These are phyloP conservation scores for Euphorbia peplus DNA, from an alignment of 345 rosid species.

Conservation along the genomic window DNA sequence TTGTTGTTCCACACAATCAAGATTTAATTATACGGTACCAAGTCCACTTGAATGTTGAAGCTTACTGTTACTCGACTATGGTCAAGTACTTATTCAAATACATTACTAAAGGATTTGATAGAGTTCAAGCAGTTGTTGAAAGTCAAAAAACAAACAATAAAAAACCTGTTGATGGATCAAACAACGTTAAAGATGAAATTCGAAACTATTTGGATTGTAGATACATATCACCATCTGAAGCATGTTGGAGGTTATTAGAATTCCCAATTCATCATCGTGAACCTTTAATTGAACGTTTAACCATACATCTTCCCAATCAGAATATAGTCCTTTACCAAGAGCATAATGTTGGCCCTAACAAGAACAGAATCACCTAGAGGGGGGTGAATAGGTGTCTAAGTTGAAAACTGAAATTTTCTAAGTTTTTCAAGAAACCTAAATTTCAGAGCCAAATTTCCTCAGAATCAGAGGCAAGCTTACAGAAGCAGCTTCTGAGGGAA, in stretches of 20 bases:
- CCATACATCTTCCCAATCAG: background rate
- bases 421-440: too few relatives aligned
- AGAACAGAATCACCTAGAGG: too few relatives aligned
- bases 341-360: too few relatives aligned
- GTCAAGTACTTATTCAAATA: background rate
- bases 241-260: background rate
- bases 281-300: background rate
- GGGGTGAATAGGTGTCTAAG: too few relatives aligned
- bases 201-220: background rate
- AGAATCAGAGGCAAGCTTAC: too few relatives aligned
- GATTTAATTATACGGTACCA: background rate
- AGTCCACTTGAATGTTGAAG: background rate
- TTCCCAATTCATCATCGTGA: background rate
- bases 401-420: too few relatives aligned
- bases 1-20: background rate
- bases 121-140: background rate
- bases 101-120: background rate
- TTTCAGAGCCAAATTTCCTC: too few relatives aligned
- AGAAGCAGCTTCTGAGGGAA: too few relatives aligned
- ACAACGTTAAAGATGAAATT: too few relatives aligned
- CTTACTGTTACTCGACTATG: background rate
- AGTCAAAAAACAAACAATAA: too few relatives aligned
- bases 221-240: background rate
- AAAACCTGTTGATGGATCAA: too few relatives aligned
- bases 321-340: background rate